Evolutionary conservation across 192 early-diverging fungal genomes (phyloP).

Genomic region (Coemansia sp.): DNA sequence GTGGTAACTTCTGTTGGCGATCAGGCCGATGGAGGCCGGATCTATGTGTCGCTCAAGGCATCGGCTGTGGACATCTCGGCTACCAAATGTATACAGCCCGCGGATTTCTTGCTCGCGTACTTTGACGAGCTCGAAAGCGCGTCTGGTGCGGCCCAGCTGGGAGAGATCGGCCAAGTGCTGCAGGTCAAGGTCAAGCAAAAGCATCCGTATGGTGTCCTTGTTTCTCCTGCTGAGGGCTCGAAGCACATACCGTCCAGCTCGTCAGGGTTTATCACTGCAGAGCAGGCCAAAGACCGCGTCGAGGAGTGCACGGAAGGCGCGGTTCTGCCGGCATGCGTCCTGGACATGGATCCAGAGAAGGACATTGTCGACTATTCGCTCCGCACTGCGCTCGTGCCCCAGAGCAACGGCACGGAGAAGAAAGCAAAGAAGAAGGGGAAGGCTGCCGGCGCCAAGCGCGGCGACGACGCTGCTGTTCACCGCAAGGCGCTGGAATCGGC

Average conservation of each 20-base stretch:
- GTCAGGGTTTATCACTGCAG: conserved; percentile 55
- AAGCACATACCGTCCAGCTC: conserved; percentile 14
- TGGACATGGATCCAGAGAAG: conserved; percentile 66
- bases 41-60: conserved; percentile 63
- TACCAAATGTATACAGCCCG: conserved; percentile 37
- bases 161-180: conserved; percentile 44
- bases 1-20: conserved; percentile 54
- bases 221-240: conserved; percentile 20
- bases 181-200: conserved; percentile 43
- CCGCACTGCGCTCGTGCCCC: conserved; percentile 28
- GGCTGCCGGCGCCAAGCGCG: conserved; percentile 8
- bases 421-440: conserved; percentile 32
- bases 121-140: conserved; percentile 42
- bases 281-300: conserved; percentile 51
- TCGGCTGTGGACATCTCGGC: conserved; percentile 48
- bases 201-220: conserved; percentile 55
- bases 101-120: conserved; percentile 53
- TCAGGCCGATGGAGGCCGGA: conserved; percentile 27
- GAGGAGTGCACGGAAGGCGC: conserved; percentile 47
- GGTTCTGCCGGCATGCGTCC: conserved; percentile 52
- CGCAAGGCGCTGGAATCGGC: conserved; percentile 31
- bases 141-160: conserved; percentile 42
- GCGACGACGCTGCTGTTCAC: not conserved
- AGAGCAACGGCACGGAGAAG: conserved; percentile 5
- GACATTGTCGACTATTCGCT: conserved; percentile 61